phyloP scores from a whole-genome alignment of 2,329 filamentous ascomycete genomes.

The Colletotrichum kahawae region DNA sequence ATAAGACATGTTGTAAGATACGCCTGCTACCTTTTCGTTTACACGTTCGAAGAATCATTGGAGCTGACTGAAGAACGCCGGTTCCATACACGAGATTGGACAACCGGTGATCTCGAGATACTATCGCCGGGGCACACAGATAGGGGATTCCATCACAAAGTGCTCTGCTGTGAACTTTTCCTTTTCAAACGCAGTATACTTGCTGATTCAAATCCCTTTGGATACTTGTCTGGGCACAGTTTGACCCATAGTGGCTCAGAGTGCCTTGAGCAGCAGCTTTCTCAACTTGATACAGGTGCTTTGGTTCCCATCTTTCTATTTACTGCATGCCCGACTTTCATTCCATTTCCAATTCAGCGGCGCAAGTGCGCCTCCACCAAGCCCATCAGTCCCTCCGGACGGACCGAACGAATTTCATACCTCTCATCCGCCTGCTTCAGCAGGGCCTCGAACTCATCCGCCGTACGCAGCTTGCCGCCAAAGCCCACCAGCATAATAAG shows the following conservation, averaged over 20 bases:
- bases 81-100: background rate
- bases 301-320: background rate
- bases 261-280: background rate
- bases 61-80: background rate
- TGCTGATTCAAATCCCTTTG: background rate
- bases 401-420: background rate
- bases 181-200: background rate
- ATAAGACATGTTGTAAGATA: background rate
- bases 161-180: background rate
- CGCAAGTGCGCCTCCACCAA: background rate
- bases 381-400: background rate
- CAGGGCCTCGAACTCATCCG: slow-evolving; percentile 19
- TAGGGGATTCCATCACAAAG: accelerated
- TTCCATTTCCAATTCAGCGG: background rate
- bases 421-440: background rate
- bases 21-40: background rate
- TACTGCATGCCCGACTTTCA: background rate
- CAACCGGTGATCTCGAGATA: background rate
- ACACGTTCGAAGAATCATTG: background rate
- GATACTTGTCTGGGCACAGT: background rate
- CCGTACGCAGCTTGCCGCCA: slow-evolving; percentile 29
- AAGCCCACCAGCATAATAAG: slow-evolving; percentile 28
- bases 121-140: background rate
- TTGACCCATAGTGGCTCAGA: background rate
- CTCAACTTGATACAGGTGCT: background rate